Base-by-base conservation (phyloP, 331 rosid genomes). In the Dryas integrifolia region DNA sequence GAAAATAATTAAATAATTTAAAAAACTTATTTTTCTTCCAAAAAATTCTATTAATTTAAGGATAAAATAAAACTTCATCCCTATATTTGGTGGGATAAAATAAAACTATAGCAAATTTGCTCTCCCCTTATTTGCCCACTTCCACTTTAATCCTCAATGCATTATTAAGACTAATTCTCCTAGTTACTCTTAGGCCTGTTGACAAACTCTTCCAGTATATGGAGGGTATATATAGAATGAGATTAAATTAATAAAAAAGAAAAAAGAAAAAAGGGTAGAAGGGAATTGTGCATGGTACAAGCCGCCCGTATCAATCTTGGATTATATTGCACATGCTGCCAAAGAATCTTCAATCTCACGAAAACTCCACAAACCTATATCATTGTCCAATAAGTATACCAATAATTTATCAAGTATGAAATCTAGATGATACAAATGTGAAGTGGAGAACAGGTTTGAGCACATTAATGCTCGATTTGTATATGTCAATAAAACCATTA, bases 251-350 rank as follows among this genome's bases (percentile, higher is more conserved):
- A 72, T 21, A 21, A 21, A 21, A 21, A 21, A 21, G 24, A 21
- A 21, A 21, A 21, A 21, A 21, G 24, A 21, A 21, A 21, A 21
- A 21, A 21, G 24, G 35, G 35, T 30, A 10, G 16, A 35, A 10
- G 38, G 46, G 38, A 39, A 13, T 30, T 48, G 13, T 7, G 60
- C 3, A 9, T 9, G 40, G n/a, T 44, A 52, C 43, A 18, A 52
- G 35, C 55, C 35, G 30, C 47, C 56, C 40, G n/a, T 53, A 0
- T 77, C 18, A 40, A 51, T 3, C 62, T 3, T 60, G 57, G 46
- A 13, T 16, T 72, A 12, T 40, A 44, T 43, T 67, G 74, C 78
- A 26, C 75, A 73, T 79, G 82, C 43, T 67, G 75, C 78, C 51
- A 41, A 15, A 49, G 5, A 51, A 72, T 59, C 74, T 55, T 56